Percentiles rank a stretch among this genome's conserved stretches.
Conservation (phyloP, 2,329 filamentous ascomycete species). For the Neofusicoccum sp. region DNA sequence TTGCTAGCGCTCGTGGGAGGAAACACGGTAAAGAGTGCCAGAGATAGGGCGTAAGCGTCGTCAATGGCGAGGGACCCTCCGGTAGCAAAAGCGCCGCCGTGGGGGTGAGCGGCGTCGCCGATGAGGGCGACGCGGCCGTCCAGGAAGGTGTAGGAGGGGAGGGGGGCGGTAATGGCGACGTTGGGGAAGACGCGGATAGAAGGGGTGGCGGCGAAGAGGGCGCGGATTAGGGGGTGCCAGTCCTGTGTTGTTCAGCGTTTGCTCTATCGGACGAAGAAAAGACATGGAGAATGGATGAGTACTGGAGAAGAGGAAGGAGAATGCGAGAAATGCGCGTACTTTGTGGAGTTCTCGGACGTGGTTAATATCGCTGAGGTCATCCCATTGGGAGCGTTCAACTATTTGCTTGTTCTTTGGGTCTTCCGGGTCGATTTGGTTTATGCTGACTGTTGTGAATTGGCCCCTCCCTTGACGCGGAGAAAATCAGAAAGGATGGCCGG, state of each 20-base stretch:
- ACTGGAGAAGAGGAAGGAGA: too few relatives aligned
- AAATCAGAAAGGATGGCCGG: background rate
- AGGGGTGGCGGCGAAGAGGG: constrained; percentile 33
- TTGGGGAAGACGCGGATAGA: constrained; percentile 37
- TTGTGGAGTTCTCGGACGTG: constrained; percentile 29
- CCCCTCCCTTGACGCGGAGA: constrained; percentile 24
- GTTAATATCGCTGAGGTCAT: constrained; percentile 28
- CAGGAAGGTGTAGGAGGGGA: constrained; percentile 32
- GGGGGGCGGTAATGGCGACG: constrained; percentile 26
- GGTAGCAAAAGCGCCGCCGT: constrained; percentile 40
- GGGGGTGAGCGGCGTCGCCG: constrained; percentile 41
- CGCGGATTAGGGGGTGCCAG: constrained; percentile 38
- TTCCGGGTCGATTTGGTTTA: constrained; percentile 32
- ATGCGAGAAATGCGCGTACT: background rate
- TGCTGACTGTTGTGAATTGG: constrained; percentile 16
- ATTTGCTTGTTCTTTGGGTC: constrained; percentile 26
- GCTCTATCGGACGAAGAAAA: too few relatives aligned
- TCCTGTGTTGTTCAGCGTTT: constrained; percentile 19
- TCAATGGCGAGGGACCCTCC: constrained; percentile 42
- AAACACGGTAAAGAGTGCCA: constrained; percentile 22
- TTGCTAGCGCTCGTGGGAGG: background rate
- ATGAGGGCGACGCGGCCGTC: constrained; percentile 31
- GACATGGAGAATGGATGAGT: background rate
- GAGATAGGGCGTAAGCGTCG: constrained; percentile 37
- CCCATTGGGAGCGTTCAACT: constrained; percentile 28